Base-by-base conservation (phyloP, 768 basidiomycete genomes). In the Fomitopsis serialis region DNA sequence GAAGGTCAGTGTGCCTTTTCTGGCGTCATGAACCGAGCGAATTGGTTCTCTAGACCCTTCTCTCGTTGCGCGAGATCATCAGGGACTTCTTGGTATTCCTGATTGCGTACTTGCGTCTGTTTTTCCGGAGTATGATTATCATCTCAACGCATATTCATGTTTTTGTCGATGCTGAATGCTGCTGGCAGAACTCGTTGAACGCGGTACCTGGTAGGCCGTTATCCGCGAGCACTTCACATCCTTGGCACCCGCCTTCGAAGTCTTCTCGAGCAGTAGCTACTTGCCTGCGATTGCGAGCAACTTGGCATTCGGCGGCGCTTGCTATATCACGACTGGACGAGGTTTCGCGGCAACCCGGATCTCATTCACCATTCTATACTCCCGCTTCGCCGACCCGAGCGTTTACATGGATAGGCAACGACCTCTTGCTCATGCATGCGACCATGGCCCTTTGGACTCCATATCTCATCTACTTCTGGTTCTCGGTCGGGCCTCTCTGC, bases 21-120 rank as follows among this genome's bases (percentile, higher is more conserved):
- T 11, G 19, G 36, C 42, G 22, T 6, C 13, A 1, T 7, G 1
- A 9, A 32, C 25, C 3, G 12, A 9, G 9, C 9, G 9, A 9
- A 45, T n/a, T 12, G 2, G 15, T 42, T 40, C 49, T 52, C 47
- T 55, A 89, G 91, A 98, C 98, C 58, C 74, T 99, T 46, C 80
- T 99, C 10, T 98, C 96, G 2, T 81, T 99, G 2, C 84, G 97
- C 57, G 97, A 98, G 71, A 99, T 99, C 67, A 99, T 99, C 64
- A 87, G 96, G 59, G 96, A 99, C 66, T 93, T 98, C 80, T 76
- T 99, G 72, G 97, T 99, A 56, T 98, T 98, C 78, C 85, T 95
- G 84, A 98, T 98, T 52, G 83, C 94, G 6, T 97, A 95, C 77
- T 73, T 98, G 63, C 94, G 95, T 0, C 75, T 98, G 32, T 97